Conservation (phyloP, 2,329 filamentous ascomycete species). For the Claviceps sorghi region DNA sequence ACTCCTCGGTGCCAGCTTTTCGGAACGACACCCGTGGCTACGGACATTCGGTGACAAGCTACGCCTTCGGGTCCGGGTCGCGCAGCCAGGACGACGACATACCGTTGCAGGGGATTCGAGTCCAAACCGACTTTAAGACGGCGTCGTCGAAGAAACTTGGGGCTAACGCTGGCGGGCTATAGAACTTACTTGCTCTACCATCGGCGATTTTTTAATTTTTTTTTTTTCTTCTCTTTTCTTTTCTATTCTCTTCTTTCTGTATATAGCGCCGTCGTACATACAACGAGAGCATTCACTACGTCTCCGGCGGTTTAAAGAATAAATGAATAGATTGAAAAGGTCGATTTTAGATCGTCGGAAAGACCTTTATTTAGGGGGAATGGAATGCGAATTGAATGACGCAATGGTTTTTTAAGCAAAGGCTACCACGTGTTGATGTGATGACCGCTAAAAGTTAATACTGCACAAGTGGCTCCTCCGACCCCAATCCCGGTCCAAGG, state of each 20-base stretch:
- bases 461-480: neutral
- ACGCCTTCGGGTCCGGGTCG: constrained; percentile 13
- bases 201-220: neutral
- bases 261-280: neutral
- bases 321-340: no score
- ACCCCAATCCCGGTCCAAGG: no score
- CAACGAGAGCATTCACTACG: neutral
- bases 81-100: constrained; percentile 21
- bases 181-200: neutral
- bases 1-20: constrained; percentile 11
- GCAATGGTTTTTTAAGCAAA: neutral
- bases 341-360: no score
- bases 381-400: neutral
- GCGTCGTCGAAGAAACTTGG: constrained; percentile 8
- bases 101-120: constrained; percentile 24
- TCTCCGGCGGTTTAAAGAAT: no score
- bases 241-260: neutral
- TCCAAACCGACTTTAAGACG: constrained; percentile 22
- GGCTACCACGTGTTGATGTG: no score
- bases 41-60: constrained; percentile 18
- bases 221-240: neutral
- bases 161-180: neutral
- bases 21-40: constrained; percentile 20
- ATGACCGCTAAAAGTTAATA: neutral
- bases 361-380: no score